Percentiles rank a stretch among this genome's conserved stretches.
These are phyloP conservation scores for Lentinula detonsa DNA, from an alignment of 768 basidiomycete species.

Conservation along the genomic window DNA sequence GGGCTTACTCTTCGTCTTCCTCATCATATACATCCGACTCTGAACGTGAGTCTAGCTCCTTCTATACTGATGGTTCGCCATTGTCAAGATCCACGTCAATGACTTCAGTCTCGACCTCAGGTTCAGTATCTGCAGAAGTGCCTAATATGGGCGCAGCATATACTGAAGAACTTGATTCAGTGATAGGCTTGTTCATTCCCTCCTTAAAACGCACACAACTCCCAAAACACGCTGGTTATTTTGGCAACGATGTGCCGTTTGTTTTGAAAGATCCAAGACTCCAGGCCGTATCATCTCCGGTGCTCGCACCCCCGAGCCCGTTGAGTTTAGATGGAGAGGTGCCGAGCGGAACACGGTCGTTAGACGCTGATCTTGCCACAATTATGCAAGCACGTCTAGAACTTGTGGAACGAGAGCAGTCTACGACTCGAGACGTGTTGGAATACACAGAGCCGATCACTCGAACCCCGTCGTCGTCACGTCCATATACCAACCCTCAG, in stretches of 20 bases:
- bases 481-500: background rate
- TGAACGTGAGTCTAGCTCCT: background rate
- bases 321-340: background rate
- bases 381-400: slow-evolving; percentile 2
- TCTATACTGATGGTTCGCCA: background rate
- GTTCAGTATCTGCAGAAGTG: background rate
- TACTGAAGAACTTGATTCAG: background rate
- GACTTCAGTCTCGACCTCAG: background rate
- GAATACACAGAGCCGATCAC: background rate
- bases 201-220: background rate
- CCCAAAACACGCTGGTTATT: background rate
- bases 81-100: slow-evolving; percentile 4
- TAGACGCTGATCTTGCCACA: background rate
- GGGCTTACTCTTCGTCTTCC: slow-evolving; percentile 12
- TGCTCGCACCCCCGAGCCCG: slow-evolving; percentile 1
- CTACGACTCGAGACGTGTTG: background rate
- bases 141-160: background rate
- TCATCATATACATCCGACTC: slow-evolving; percentile 6
- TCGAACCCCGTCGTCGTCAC: background rate
- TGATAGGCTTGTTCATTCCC: background rate
- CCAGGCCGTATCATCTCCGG: background rate
- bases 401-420: background rate
- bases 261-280: background rate
- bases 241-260: background rate
- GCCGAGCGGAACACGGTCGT: background rate